phyloP scores from a whole-genome alignment of 2,329 filamentous ascomycete genomes.

The Botrytis cinerea region DNA sequence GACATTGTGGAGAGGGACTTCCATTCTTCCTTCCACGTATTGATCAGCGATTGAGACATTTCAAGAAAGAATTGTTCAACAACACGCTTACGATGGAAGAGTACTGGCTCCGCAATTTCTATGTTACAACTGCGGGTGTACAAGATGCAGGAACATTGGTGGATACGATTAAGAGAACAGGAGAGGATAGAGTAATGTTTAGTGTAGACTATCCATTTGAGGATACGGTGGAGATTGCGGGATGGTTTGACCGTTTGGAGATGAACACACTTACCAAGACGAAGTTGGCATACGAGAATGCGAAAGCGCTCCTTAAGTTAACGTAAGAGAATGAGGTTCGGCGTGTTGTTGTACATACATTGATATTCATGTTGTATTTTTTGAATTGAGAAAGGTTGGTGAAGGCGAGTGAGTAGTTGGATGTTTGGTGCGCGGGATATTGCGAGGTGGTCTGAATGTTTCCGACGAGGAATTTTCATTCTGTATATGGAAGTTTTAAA shows the following conservation, averaged over 20 bases:
- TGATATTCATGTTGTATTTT: background rate
- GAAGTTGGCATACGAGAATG: constrained; percentile 28
- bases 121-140: constrained; percentile 55
- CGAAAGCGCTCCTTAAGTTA: constrained; percentile 12
- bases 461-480: background rate
- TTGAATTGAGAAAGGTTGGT: background rate
- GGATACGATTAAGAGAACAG: constrained; percentile 45
- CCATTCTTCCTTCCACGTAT: constrained; percentile 25
- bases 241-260: constrained; percentile 31
- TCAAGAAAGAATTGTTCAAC: background rate
- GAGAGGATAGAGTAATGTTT: constrained; percentile 52
- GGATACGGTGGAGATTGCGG: constrained; percentile 28
- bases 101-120: constrained; percentile 58
- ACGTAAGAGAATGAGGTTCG: background rate
- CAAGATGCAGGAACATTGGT: constrained; percentile 47
- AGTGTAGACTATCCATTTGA: constrained; percentile 46
- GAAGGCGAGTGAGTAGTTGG: background rate
- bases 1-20: constrained; percentile 35
- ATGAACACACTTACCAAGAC: constrained; percentile 23
- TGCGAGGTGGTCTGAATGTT: background rate
- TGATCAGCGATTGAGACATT: constrained; percentile 15
- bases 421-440: background rate
- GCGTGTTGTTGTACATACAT: background rate
- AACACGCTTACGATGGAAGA: background rate
- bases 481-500: background rate